Percentiles rank a stretch among this genome's conserved stretches.
Evolutionary conservation across 176 grass and related monocot species (phyloP).

Genomic region (Secale cereale): DNA sequence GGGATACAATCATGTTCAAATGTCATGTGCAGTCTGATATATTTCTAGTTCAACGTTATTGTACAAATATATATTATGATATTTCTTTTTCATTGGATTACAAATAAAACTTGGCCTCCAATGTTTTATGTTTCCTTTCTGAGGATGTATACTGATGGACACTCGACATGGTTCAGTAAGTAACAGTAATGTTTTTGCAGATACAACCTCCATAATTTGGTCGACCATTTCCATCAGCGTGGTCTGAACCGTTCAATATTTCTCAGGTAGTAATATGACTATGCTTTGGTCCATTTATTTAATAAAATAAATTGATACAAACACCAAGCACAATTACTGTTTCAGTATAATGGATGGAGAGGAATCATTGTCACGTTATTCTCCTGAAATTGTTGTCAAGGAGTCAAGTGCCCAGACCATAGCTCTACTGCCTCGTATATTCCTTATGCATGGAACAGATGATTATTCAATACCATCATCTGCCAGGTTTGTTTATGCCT

Average conservation of each 20-base stretch:
- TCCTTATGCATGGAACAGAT: constrained; percentile 88
- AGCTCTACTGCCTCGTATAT: constrained; percentile 70
- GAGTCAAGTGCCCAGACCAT: constrained; percentile 56
- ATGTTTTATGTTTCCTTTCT: constrained; percentile 1
- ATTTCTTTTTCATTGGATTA: background rate
- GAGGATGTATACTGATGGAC: background rate
- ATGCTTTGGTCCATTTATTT: constrained; percentile 12
- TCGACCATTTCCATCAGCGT: constrained; percentile 88
- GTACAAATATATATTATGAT: background rate
- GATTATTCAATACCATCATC: constrained; percentile 97
- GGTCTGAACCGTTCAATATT: constrained; percentile 84
- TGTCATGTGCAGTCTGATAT: background rate
- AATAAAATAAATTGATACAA: background rate
- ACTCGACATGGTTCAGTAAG: background rate
- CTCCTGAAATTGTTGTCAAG: constrained; percentile 78
- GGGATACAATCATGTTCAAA: background rate
- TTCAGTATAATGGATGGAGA: constrained; percentile 99
- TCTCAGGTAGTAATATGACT: constrained; percentile 63
- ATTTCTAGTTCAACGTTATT: background rate
- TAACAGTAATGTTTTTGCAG: constrained; percentile 38
- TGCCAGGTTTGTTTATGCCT: constrained; percentile 64
- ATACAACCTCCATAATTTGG: constrained; percentile 72
- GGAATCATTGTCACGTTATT: constrained; percentile 61
- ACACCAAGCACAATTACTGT: constrained; percentile 25
- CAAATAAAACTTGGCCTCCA: background rate